phyloP scores from a whole-genome alignment of 2,329 filamentous ascomycete species.

The Neonectria hederae region DNA sequence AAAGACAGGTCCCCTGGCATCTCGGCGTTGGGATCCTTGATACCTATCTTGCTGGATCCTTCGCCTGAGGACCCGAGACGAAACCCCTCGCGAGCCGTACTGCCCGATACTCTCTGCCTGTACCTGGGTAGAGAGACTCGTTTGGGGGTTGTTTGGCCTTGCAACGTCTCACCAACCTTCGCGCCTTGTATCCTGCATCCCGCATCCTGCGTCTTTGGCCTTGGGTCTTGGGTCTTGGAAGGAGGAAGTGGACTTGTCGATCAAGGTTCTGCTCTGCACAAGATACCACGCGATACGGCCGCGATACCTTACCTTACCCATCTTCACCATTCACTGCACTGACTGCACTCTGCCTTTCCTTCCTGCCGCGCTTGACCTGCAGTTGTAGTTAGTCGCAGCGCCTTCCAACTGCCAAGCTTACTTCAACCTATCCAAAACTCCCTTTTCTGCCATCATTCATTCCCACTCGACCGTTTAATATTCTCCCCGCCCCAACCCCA shows the following conservation, averaged over 20 bases:
- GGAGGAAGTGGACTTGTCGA: constrained; percentile 6
- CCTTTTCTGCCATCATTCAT: constrained; percentile 9
- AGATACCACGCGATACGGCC: background rate
- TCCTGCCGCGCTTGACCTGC: background rate
- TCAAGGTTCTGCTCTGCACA: background rate
- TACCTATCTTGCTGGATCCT: background rate
- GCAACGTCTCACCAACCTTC: constrained; percentile 1
- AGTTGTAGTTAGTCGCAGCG: constrained; percentile 22
- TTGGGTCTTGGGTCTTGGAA: background rate
- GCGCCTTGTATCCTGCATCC: background rate
- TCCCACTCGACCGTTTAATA: constrained; percentile 8
- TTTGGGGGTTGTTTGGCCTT: background rate
- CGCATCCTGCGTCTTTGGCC: background rate
- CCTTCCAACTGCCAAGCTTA: constrained; percentile 34
- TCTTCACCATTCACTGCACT: background rate
- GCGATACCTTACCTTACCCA: background rate
- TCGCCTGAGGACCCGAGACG: background rate
- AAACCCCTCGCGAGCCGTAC: background rate
- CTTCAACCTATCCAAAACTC: constrained; percentile 36
- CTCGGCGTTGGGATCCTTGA: constrained; percentile 21
- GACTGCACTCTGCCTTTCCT: background rate
- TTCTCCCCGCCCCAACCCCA: constrained; percentile 10
- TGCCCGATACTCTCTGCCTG: background rate
- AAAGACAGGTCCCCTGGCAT: constrained; percentile 22
- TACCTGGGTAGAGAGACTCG: background rate